phyloP scores from a whole-genome alignment of 73 alveolate genomes.

The Paramecium caudatum region DNA sequence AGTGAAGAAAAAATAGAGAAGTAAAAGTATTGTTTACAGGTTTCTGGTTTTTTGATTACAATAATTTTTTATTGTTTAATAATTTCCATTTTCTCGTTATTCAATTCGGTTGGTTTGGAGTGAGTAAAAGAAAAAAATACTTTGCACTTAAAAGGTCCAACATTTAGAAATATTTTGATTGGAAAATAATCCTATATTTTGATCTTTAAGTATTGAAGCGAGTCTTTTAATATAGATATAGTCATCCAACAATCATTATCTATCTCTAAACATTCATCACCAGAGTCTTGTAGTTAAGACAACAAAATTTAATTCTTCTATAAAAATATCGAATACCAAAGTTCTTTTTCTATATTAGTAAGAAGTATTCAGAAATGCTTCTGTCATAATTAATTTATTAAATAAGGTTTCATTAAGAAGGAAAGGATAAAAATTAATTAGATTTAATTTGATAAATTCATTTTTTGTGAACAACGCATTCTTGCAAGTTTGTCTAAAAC shows the following conservation, averaged over 20 bases:
- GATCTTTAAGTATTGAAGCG: background rate
- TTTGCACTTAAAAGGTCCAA: slow-evolving; percentile 38
- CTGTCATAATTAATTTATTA: background rate
- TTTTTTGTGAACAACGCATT: slow-evolving; percentile 40
- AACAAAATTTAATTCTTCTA: slow-evolving; percentile 13
- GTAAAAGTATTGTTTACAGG: background rate
- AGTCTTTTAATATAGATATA: slow-evolving; percentile 1
- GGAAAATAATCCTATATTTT: slow-evolving; percentile 1
- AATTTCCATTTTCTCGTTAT: background rate
- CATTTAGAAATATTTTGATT: slow-evolving; percentile 22
- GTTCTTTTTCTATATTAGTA: background rate
- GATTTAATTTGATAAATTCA: slow-evolving; percentile 23
- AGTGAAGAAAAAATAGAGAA: background rate
- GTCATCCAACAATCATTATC: slow-evolving; percentile 30
- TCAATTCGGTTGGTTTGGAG: background rate
- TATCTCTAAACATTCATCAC: background rate
- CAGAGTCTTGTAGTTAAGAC: background rate
- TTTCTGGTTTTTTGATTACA: slow-evolving; percentile 13
- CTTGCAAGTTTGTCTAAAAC: slow-evolving; percentile 25
- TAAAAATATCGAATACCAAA: background rate
- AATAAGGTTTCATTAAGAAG: slow-evolving; percentile 29
- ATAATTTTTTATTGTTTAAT: slow-evolving; percentile 28
- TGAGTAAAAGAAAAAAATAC: background rate
- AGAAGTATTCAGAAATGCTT: no score
- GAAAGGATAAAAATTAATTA: no score